phyloP scores from a whole-genome alignment of 1,284 basidiomycete genomes.

The Fomitopsis pinicola region DNA sequence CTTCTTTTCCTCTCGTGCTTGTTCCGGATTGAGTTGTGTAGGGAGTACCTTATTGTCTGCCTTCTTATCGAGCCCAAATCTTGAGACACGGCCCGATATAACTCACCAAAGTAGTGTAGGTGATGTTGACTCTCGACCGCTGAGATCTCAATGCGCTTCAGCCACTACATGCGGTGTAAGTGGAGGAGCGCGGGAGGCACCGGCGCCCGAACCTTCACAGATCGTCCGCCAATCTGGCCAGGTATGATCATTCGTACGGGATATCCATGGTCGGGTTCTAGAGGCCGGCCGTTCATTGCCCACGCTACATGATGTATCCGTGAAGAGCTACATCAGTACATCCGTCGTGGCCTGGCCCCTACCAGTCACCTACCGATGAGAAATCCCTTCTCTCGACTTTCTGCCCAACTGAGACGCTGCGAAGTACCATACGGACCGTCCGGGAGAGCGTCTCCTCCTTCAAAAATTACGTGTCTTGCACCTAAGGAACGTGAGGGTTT shows the following conservation, averaged over 20 bases:
- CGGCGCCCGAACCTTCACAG: slow-evolving; percentile 34
- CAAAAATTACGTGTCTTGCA: slow-evolving; percentile 58
- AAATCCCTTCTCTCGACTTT: slow-evolving; percentile 49
- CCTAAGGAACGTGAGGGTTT: slow-evolving; percentile 32
- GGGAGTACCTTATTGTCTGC: slow-evolving; percentile 64
- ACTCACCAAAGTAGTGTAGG: slow-evolving; percentile 19
- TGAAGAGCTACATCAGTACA: background rate
- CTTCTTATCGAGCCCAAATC: background rate
- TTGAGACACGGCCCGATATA: background rate
- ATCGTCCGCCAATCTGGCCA: slow-evolving; percentile 61
- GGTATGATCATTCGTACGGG: slow-evolving; percentile 61
- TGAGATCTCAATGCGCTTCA: slow-evolving; percentile 54
- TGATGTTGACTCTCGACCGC: slow-evolving; percentile 52
- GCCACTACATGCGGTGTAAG: slow-evolving; percentile 41
- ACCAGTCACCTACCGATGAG: slow-evolving; percentile 32
- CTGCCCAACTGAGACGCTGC: slow-evolving; percentile 48
- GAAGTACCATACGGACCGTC: slow-evolving; percentile 68
- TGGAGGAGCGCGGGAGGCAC: background rate
- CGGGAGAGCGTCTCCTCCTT: slow-evolving; percentile 57
- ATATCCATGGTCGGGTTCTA: slow-evolving; percentile 65
- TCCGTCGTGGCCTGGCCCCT: no score
- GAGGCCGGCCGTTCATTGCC: slow-evolving; percentile 58
- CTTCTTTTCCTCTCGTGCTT: slow-evolving; percentile 48
- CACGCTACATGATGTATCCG: slow-evolving; percentile 33
- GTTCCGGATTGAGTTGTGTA: slow-evolving; percentile 49